Evolutionary conservation across 2,329 filamentous ascomycete genomes (phyloP).

Genomic region (Plenodomus biglobosus): DNA sequence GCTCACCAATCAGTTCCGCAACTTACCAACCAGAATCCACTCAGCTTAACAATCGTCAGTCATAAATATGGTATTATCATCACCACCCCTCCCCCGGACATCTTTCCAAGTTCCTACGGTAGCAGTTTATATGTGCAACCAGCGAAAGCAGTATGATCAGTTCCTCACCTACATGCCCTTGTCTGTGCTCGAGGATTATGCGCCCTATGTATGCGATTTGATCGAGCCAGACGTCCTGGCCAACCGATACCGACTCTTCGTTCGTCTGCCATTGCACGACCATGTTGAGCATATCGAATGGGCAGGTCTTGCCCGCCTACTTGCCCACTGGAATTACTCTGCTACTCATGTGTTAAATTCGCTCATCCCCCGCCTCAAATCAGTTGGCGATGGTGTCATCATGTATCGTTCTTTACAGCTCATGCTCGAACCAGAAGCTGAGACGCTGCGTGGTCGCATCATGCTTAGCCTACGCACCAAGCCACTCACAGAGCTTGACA

Average conservation of each 20-base stretch:
- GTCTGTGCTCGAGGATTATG: neutral
- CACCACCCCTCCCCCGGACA: neutral
- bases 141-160: neutral
- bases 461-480: neutral
- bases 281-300: neutral
- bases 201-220: neutral
- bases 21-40: neutral
- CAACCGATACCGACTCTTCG: neutral
- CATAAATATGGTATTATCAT: neutral
- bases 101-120: neutral
- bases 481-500: conserved; percentile 5
- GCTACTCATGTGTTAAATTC: neutral
- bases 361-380: neutral
- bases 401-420: neutral
- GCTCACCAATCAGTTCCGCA: neutral
- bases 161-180: neutral
- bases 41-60: neutral
- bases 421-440: neutral
- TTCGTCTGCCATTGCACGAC: neutral
- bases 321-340: neutral
- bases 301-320: neutral
- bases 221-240: neutral
- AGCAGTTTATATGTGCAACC: neutral
- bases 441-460: neutral
- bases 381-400: neutral